Percentiles rank a stretch among this genome's conserved stretches.
Evolutionary conservation across 139 green algal genomes (phyloP).

Genomic region (Micractinium sp.): DNA sequence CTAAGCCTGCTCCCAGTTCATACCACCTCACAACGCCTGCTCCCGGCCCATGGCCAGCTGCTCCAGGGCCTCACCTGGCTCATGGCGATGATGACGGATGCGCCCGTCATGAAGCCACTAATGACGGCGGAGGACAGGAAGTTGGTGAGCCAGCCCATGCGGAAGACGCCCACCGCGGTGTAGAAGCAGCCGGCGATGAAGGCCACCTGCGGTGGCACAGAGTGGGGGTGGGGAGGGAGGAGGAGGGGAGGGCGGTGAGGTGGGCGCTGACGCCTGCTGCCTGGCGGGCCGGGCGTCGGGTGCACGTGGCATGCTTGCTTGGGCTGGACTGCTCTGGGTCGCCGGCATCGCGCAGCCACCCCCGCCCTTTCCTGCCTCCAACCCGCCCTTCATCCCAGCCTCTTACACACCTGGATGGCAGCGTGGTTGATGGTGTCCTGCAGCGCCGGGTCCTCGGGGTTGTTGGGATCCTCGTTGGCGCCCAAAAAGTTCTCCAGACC

Average conservation of each 20-base stretch:
- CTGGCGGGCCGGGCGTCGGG: too few species aligned
- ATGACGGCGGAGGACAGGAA: constrained; percentile 88
- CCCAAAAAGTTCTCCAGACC: constrained; percentile 35
- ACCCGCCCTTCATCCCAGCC: too few species aligned
- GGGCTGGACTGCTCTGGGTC: too few species aligned
- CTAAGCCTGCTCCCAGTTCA: too few species aligned
- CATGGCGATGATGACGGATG: constrained; percentile 80
- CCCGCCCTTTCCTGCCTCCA: too few species aligned
- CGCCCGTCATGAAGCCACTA: constrained; percentile 87
- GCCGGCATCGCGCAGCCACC: too few species aligned
- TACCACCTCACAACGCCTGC: too few species aligned
- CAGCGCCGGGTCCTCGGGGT: neutral
- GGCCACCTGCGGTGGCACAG: constrained; percentile 58
- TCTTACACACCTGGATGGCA: neutral
- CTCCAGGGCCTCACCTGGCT: constrained; percentile 29
- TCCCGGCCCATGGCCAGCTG: too few species aligned
- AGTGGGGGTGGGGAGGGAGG: constrained; percentile 21
- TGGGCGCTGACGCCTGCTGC: too few species aligned
- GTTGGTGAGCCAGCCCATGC: constrained; percentile 88
- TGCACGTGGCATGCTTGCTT: too few species aligned
- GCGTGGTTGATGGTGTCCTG: neutral
- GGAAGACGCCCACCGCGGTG: constrained; percentile 73
- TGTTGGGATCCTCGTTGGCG: neutral
- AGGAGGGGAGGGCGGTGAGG: constrained; percentile 4
- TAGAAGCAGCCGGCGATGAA: constrained; percentile 83